Base-by-base conservation (phyloP, 2,329 filamentous ascomycete genomes). In the Claviceps humidiphila region DNA sequence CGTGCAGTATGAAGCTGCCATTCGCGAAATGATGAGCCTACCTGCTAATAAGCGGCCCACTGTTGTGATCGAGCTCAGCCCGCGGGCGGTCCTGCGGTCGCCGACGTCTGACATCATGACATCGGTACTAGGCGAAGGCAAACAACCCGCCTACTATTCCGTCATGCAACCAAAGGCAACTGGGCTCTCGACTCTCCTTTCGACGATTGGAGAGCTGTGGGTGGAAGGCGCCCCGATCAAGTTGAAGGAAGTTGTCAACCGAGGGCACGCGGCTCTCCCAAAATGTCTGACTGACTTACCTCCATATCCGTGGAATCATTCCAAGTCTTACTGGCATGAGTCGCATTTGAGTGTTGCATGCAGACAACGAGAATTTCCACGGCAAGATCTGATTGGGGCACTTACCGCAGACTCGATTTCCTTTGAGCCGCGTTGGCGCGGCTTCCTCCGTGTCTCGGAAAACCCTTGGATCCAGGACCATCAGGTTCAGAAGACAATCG, bases 261-360 rank as follows among this genome's bases (percentile, higher is more conserved):
- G 57, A 38, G 54, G 55, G 1, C 43, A 54, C 6, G 42, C 49
- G 11, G 52, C 55, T 7, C 51, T 40, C 3, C 59, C 59, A n/a
- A 64, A 63, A 51, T 69, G 69, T 20, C 62, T 79, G 3, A 58
- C 65, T 1, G 69, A 73, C 53, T 60, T 80, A 37, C 77, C 77
- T 2, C 66, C 69, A 1, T 80, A 80, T 54, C 69, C 73, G 2
- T 80, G 77, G 76, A 76, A 79, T 34, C 76, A 79, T 53, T 61
- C 65, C 26, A 74, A 69, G 26, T 64, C 60, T 1, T 77, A 78
- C 59, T 80, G 77, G 76, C 70, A 75, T 54, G 76, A 80, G 54
- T 73, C 73, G 1, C 70, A 74, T 42, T 58, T 74, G 2, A 72
- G 71, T 20, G 59, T 62, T 14, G 65, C 70, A 11, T 69, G 69